A percentile compares a stretch with the other conserved stretches of the same genome.
These are phyloP conservation scores for Anthostomella pinea DNA, from an alignment of 2,329 filamentous ascomycete species.

Conservation along the genomic window DNA sequence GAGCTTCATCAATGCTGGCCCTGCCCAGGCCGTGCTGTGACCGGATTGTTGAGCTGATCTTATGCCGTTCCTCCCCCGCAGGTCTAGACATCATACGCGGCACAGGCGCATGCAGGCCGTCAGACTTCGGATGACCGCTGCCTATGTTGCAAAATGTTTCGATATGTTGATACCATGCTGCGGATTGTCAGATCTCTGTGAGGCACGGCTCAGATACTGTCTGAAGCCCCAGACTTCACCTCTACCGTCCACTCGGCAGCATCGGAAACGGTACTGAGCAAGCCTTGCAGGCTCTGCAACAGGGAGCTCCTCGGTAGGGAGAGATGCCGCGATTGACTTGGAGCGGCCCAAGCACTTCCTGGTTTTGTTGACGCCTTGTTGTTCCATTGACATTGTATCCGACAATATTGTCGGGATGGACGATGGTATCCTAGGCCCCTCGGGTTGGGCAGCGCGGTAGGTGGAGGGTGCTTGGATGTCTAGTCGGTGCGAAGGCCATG, in stretches of 20 bases:
- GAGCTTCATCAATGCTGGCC: conserved; percentile 32
- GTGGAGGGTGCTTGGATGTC: too few species aligned
- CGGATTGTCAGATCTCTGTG: conserved; percentile 19
- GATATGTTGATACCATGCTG: conserved; percentile 27
- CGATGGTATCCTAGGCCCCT: too few species aligned
- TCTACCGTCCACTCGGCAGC: conserved; percentile 9
- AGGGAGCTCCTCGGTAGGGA: conserved; percentile 24
- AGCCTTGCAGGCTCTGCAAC: conserved; percentile 19
- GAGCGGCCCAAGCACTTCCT: conserved; percentile 13
- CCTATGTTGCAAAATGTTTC: conserved; percentile 29
- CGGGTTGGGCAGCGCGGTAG: too few species aligned
- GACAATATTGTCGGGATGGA: too few species aligned
- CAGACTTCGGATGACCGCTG: conserved; percentile 32
- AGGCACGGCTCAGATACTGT: conserved; percentile 13
- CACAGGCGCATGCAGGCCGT: conserved; percentile 27
- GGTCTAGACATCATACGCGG: conserved; percentile 24
- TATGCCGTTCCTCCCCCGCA: conserved; percentile 41
- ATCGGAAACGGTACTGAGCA: conserved; percentile 15
- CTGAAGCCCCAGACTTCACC: conserved; percentile 4
- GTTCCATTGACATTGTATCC: neutral
- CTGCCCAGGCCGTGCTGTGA: conserved; percentile 41
- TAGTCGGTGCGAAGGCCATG: too few species aligned
- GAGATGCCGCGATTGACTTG: conserved; percentile 21
- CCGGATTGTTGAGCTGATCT: conserved; percentile 46
- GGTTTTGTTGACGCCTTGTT: conserved; percentile 17